phyloP scores from a whole-genome alignment of 805 yeast genomes.

The Hanseniaspora pseudoguilliermondii region DNA sequence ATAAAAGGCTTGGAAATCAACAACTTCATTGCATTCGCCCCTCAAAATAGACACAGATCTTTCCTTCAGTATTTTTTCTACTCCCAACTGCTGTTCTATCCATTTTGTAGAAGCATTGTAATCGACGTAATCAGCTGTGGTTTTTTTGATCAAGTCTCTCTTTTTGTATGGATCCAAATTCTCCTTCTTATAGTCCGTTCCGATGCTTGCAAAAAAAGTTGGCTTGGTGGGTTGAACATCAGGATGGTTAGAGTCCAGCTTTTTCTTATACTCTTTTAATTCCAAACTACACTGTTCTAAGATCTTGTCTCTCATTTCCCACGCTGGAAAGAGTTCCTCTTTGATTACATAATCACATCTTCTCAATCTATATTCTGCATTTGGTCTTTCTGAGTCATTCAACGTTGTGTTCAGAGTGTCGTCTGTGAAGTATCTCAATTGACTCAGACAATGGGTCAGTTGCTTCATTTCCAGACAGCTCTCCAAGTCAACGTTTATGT shows the following conservation, averaged over 20 bases:
- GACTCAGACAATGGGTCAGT: not conserved
- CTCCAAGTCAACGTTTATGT: not conserved
- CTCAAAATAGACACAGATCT: slow-evolving; percentile 27
- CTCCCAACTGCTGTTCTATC: slow-evolving; percentile 30
- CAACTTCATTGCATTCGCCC: slow-evolving; percentile 29
- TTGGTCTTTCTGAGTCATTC: slow-evolving; percentile 29
- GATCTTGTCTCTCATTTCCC: slow-evolving; percentile 33
- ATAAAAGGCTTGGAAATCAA: slow-evolving; percentile 18
- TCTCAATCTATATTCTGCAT: slow-evolving; percentile 14
- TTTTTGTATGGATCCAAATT: slow-evolving; percentile 42
- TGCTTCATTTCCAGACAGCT: slow-evolving; percentile 10
- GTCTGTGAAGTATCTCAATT: slow-evolving; percentile 29
- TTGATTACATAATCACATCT: slow-evolving; percentile 30
- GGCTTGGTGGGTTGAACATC: not conserved
- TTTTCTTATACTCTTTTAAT: slow-evolving; percentile 23
- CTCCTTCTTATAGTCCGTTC: slow-evolving; percentile 18
- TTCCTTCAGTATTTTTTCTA: slow-evolving; percentile 32
- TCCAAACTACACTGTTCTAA: slow-evolving; percentile 34
- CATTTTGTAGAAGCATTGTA: slow-evolving; percentile 26
- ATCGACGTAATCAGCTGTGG: slow-evolving; percentile 22
- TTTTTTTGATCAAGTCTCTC: slow-evolving; percentile 27
- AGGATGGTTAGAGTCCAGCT: slow-evolving; percentile 21
- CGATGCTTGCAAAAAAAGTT: slow-evolving; percentile 17
- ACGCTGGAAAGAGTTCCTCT: slow-evolving; percentile 33
- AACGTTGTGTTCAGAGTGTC: slow-evolving; percentile 35